Conservation (phyloP, 345 rosid species). For the Eucalyptus leucophloia region DNA sequence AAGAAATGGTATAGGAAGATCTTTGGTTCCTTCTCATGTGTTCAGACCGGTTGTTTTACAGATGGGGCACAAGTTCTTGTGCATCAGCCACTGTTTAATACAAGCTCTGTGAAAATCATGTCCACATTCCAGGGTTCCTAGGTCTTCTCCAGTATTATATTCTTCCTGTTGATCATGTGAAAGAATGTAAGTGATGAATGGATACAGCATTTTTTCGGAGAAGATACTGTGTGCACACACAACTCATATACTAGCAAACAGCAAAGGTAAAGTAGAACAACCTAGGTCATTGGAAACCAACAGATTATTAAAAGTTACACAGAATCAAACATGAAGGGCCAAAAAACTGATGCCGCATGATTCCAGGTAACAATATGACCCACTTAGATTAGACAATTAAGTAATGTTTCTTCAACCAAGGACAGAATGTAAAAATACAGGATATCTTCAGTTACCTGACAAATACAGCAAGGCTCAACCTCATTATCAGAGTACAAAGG, state of each 20-base stretch:
- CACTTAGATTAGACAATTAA: not conserved
- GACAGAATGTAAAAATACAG: not conserved
- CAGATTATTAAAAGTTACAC: not conserved
- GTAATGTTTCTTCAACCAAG: not conserved
- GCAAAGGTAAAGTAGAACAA: not conserved
- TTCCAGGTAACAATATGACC: not conserved
- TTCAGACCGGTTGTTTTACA: slow-evolving; percentile 68
- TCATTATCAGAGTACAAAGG: slow-evolving; percentile 16
- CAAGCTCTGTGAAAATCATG: slow-evolving; percentile 67
- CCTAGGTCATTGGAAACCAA: not conserved
- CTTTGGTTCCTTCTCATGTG: not conserved
- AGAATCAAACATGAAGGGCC: not conserved
- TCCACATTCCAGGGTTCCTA: slow-evolving; percentile 68
- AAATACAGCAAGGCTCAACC: slow-evolving; percentile 77
- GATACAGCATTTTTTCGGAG: not conserved
- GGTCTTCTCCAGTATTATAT: slow-evolving; percentile 44
- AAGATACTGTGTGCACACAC: not conserved
- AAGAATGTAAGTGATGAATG: not conserved
- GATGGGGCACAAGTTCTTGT: slow-evolving; percentile 79
- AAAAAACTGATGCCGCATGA: not conserved
- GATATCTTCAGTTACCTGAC: slow-evolving; percentile 42
- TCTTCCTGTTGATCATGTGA: slow-evolving; percentile 45
- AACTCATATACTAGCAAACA: not conserved
- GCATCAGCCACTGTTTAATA: slow-evolving; percentile 71
- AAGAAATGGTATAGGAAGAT: not conserved